Evolutionary conservation across 1,284 basidiomycete species (phyloP), one percentile per base, ranked within the genome.

Genomic region (Athelia psychrophila): DNA sequence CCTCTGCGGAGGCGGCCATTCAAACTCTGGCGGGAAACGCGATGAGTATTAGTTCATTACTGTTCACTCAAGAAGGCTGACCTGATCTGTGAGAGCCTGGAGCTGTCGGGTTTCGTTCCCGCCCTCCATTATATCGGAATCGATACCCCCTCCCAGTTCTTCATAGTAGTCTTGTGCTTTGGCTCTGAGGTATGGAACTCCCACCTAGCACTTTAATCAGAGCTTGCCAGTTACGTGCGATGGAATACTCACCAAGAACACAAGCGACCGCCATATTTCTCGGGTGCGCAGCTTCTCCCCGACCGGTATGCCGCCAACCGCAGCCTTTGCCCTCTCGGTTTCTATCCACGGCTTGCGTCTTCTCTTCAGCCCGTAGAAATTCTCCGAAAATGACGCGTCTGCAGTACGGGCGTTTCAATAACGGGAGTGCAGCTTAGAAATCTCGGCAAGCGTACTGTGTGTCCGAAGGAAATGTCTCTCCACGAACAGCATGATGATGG

Each of bases 131-230:
- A 91, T 69, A 44, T 89, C 87, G 9, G 75, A 71, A 54, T 83
- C 82, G 4, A 87, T 61, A 2, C 90, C 91, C 18, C 95, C 95
- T 1, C 95, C 95, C 13, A 98, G 70, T 30, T 86, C 80, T 70
- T 99, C 96, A 65, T 88, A 97, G 58, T 92, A 87, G 61, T 98
- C 94, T 42, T 93, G 88, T 2, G 88, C 81, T 65, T 97, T 96
- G 5, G 93, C 88, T 54, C 91, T 81, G 27, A 97, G 54, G 64
- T 98, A 99, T 2, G 96, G 96, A 24, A 98, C 68, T 2, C 86
- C 93, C 44, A 98, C 81, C 88, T 96, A 33, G 49, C 9, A 55
- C 57, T 19, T 10, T 22, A 13, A 25, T 53, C 20, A 54, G 45
- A 22, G 35, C 36, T 5, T 30, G 20, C 30, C 19, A 33, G 23